Conservation (phyloP, 768 basidiomycete genomes). For the Polyporus arcularius region DNA sequence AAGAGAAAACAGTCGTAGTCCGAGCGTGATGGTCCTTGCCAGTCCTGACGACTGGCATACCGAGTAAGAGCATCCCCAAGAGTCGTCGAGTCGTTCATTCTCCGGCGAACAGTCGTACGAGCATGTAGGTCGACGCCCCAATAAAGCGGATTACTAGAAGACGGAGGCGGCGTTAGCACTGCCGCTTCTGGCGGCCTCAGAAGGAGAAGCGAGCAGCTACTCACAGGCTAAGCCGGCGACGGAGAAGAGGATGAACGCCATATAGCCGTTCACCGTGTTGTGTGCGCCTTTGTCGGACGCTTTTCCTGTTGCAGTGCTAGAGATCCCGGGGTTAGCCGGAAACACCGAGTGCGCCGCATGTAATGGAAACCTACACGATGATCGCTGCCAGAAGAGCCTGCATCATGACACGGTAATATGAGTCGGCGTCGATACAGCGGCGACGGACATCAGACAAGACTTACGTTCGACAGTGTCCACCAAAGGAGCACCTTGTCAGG, state of each 20-base stretch:
- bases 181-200: background rate
- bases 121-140: conserved; percentile 80
- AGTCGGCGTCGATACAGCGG: background rate
- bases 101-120: conserved; percentile 85
- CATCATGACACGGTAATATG: conserved; percentile 7
- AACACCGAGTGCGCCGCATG: conserved; percentile 2
- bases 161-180: background rate
- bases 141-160: conserved; percentile 77
- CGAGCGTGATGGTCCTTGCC: background rate
- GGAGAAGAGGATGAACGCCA: conserved; percentile 86
- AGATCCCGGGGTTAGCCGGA: conserved; percentile 4
- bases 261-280: conserved; percentile 75
- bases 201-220: conserved; percentile 32
- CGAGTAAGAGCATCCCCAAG: background rate
- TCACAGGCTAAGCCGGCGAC: conserved; percentile 86
- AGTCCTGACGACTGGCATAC: background rate
- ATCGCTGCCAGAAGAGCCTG: conserved; percentile 73
- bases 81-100: conserved; percentile 50
- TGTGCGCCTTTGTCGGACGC: conserved; percentile 49
- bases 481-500: conserved; percentile 64
- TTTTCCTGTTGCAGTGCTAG: conserved; percentile 50
- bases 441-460: conserved; percentile 21
- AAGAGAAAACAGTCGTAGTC: background rate
- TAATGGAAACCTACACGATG: conserved; percentile 57
- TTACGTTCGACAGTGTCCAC: conserved; percentile 87